These are phyloP conservation scores for Starmerella khaoyaiensis DNA, from an alignment of 805 yeast genomes.

Conservation along the genomic window DNA sequence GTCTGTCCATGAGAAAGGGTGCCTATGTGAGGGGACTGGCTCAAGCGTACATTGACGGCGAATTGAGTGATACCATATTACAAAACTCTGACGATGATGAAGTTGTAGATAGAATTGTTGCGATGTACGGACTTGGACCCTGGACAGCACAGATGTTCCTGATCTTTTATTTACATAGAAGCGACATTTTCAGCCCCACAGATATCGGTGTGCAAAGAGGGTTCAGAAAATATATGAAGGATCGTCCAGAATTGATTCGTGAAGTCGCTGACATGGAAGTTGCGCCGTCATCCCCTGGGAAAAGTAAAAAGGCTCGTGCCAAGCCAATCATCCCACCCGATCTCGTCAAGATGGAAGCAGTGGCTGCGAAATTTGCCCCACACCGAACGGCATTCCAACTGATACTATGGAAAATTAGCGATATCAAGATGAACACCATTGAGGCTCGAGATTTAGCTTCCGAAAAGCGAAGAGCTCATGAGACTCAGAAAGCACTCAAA, in stretches of 20 bases:
- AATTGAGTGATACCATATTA: slow-evolving; percentile 23
- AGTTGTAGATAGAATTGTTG: slow-evolving; percentile 25
- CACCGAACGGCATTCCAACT: slow-evolving; percentile 56
- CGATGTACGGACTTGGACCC: slow-evolving; percentile 29
- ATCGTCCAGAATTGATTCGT: slow-evolving; percentile 28
- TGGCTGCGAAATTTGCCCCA: slow-evolving; percentile 52
- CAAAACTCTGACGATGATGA: slow-evolving; percentile 24
- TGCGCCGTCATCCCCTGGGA: slow-evolving; percentile 25
- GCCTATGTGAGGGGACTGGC: slow-evolving; percentile 56
- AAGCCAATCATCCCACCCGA: slow-evolving; percentile 25
- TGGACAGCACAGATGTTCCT: slow-evolving; percentile 91
- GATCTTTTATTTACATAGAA: slow-evolving; percentile 49
- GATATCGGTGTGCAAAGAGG: slow-evolving; percentile 85
- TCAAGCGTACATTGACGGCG: slow-evolving; percentile 22
- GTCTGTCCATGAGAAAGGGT: slow-evolving; percentile 56
- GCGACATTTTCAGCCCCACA: slow-evolving; percentile 60
- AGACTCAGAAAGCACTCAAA: too few species aligned
- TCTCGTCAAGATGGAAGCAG: slow-evolving; percentile 44
- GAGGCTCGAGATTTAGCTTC: slow-evolving; percentile 14
- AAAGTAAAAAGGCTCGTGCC: slow-evolving; percentile 29
- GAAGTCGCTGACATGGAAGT: slow-evolving; percentile 26
- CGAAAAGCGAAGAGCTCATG: background rate
- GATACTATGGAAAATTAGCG: slow-evolving; percentile 58
- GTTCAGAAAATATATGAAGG: slow-evolving; percentile 45
- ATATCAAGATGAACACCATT: slow-evolving; percentile 36